Percentiles rank a stretch among this genome's conserved stretches.
These are phyloP conservation scores for Tetrastigma voinierianum DNA, from an alignment of 164 flowering plant genomes.

Conservation along the genomic window DNA sequence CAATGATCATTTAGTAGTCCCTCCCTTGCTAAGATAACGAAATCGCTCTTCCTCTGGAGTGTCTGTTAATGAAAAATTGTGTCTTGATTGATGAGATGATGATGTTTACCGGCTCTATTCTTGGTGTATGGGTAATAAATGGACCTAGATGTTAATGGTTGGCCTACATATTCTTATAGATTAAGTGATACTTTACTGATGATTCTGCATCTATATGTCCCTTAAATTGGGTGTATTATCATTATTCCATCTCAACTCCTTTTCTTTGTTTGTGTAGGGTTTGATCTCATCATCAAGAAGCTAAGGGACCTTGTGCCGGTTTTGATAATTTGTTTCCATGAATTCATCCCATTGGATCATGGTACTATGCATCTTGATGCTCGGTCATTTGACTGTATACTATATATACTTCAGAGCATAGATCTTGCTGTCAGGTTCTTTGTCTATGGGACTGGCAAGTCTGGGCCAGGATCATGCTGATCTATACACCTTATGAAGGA, in stretches of 20 bases:
- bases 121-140: too few species aligned
- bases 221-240: too few species aligned
- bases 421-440: constrained; percentile 46
- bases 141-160: too few species aligned
- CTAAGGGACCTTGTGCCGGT: constrained; percentile 64
- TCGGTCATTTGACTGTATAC: constrained; percentile 68
- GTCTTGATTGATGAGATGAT: too few species aligned
- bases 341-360: constrained; percentile 43
- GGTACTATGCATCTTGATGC: constrained; percentile 37
- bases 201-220: too few species aligned
- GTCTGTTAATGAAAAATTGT: too few species aligned
- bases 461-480: constrained; percentile 15
- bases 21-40: too few species aligned
- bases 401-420: constrained; percentile 62
- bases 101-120: too few species aligned
- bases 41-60: too few species aligned
- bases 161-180: too few species aligned
- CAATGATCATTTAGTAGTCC: too few species aligned
- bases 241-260: not conserved
- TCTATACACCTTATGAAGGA: constrained; percentile 18
- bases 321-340: constrained; percentile 67
- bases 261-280: constrained; percentile 34
- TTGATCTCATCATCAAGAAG: constrained; percentile 28
- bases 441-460: constrained; percentile 21
- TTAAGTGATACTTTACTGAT: too few species aligned